Conservation (phyloP, 2,329 filamentous ascomycete species). For the Tolypocladium tropicale region DNA sequence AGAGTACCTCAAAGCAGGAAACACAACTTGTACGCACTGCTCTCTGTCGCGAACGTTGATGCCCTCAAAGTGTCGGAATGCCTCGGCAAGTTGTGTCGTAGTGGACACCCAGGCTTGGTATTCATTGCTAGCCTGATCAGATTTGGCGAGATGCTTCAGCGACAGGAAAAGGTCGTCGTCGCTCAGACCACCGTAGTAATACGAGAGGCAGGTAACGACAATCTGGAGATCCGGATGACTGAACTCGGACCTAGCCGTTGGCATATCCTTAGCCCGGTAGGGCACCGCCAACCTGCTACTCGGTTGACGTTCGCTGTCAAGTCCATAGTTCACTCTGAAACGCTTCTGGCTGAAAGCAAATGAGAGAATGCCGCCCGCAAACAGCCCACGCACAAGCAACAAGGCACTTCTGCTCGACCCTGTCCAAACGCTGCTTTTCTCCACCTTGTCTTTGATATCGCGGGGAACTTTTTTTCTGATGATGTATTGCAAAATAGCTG, state of each 20-base stretch:
- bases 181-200: constrained; percentile 42
- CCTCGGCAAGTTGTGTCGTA: constrained; percentile 15
- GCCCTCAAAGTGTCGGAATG: constrained; percentile 29
- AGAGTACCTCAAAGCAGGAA: constrained; percentile 36
- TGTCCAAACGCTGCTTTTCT: constrained; percentile 25
- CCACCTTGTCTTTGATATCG: constrained; percentile 18
- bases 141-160: constrained; percentile 35
- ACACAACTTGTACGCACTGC: constrained; percentile 37
- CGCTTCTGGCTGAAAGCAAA: constrained; percentile 45
- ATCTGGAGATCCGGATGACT: constrained; percentile 48
- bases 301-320: constrained; percentile 30
- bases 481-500: constrained; percentile 31
- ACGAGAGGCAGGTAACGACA: constrained; percentile 39
- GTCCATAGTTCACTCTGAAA: constrained; percentile 53
- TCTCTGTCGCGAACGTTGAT: constrained; percentile 47
- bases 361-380: constrained; percentile 40
- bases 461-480: constrained; percentile 16
- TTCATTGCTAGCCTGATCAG: constrained; percentile 38
- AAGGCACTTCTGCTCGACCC: constrained; percentile 20
- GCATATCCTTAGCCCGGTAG: constrained; percentile 46
- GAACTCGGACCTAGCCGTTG: constrained; percentile 43
- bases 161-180: constrained; percentile 35
- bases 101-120: constrained; percentile 35
- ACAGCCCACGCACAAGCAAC: constrained; percentile 39
- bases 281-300: constrained; percentile 41